phyloP scores from a whole-genome alignment of 306 rosid genomes.

The Citrullus mucosospermus region DNA sequence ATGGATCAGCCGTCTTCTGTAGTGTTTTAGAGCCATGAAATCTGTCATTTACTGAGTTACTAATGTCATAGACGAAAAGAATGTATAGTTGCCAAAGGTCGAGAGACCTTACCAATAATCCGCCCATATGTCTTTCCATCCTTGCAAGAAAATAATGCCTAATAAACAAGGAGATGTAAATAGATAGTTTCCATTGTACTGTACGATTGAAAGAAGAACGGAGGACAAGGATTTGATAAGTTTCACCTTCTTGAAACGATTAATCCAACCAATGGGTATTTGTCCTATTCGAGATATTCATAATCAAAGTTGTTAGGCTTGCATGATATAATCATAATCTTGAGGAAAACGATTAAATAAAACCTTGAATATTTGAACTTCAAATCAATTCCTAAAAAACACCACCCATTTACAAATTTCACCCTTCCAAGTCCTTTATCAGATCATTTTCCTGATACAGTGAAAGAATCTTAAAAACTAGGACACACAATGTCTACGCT shows the following conservation, averaged over 20 bases:
- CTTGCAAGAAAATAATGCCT: conserved; percentile 54
- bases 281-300: conserved; percentile 36
- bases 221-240: background rate
- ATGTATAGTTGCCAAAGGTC: background rate
- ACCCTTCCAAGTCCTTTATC: background rate
- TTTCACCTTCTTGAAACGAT: conserved; percentile 56
- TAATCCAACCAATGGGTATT: conserved; percentile 55
- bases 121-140: conserved; percentile 58
- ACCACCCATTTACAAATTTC: background rate
- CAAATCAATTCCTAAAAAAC: background rate
- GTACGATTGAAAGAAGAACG: conserved; percentile 1
- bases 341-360: background rate
- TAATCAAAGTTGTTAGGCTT: conserved; percentile 11
- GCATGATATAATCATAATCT: background rate
- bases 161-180: conserved; percentile 14
- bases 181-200: conserved; percentile 6
- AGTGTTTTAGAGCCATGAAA: background rate
- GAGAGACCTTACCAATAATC: conserved; percentile 45
- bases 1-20: background rate
- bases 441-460: background rate
- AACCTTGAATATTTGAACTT: background rate
- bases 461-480: background rate
- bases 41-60: background rate
- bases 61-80: background rate
- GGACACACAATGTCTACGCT: background rate